Percentiles rank a stretch among this genome's conserved stretches.
phyloP scores from a whole-genome alignment of 176 grass and related monocot species.

The Bothriochloa decipiens region DNA sequence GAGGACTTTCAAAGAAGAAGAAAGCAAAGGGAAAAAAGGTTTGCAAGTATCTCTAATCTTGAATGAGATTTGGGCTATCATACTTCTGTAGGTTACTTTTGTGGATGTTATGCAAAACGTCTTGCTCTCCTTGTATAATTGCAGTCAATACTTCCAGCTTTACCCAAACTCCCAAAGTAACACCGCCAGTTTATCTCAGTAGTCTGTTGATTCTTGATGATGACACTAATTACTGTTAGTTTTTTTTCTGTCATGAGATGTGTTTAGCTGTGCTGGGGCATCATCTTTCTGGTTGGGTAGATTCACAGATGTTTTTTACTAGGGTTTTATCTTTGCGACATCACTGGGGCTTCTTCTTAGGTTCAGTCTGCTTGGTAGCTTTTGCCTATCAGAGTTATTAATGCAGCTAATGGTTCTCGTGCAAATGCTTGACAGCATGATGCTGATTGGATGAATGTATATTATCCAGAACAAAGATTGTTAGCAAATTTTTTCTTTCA shows the following conservation, averaged over 20 bases:
- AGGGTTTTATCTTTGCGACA: neutral
- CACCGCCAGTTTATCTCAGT: constrained; percentile 4
- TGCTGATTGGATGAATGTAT: constrained; percentile 22
- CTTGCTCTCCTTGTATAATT: neutral
- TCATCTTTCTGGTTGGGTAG: neutral
- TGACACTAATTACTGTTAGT: neutral
- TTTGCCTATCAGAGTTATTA: neutral
- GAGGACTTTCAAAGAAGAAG: constrained; percentile 76
- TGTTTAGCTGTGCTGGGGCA: neutral
- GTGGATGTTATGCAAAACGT: neutral
- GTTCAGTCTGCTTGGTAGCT: constrained; percentile 7
- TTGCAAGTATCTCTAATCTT: constrained; percentile 29
- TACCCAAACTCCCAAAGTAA: neutral
- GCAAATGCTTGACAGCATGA: constrained; percentile 12
- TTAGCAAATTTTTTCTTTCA: neutral
- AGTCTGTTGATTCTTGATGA: neutral
- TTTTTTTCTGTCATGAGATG: neutral
- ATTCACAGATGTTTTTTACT: constrained; percentile 9
- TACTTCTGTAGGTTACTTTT: constrained; percentile 20
- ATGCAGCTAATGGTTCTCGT: neutral
- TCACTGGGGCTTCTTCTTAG: neutral
- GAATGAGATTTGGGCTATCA: neutral
- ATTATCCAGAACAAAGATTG: neutral
- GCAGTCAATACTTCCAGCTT: neutral
- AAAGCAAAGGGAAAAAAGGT: constrained; percentile 79